Percentiles rank a stretch among this genome's conserved stretches.
Evolutionary conservation across 177 flowering plant genomes (phyloP).

Genomic region (Vitis hybrid): DNA sequence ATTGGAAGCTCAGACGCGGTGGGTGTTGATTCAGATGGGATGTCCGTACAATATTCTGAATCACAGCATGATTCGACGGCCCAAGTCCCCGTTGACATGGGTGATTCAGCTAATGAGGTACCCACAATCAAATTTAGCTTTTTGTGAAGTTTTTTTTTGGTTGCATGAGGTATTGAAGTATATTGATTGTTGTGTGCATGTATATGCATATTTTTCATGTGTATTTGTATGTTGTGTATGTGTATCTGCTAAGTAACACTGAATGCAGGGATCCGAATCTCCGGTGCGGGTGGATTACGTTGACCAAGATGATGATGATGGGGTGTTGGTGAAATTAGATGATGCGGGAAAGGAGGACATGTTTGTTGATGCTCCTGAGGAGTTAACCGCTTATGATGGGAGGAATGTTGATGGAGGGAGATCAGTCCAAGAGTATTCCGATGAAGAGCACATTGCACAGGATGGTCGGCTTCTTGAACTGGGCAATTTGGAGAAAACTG

Average conservation of each 20-base stretch:
- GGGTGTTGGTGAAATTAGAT: conserved; percentile 19
- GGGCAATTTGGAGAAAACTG: conserved; percentile 42
- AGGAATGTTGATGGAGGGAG: not conserved
- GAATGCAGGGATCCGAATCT: conserved; percentile 29
- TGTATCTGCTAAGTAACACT: conserved; percentile 7
- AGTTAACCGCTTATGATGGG: conserved; percentile 31
- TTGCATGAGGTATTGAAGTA: too few relatives aligned
- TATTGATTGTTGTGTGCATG: too few relatives aligned
- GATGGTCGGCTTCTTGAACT: conserved; percentile 19
- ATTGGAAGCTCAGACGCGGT: too few relatives aligned
- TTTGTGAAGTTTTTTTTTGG: too few relatives aligned
- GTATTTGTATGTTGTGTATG: not conserved
- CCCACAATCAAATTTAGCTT: too few relatives aligned
- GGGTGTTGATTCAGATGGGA: too few relatives aligned
- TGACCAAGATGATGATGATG: conserved; percentile 18
- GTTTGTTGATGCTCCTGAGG: conserved; percentile 86
- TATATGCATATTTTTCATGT: too few relatives aligned
- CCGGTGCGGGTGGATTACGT: conserved; percentile 19
- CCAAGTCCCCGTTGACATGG: too few relatives aligned
- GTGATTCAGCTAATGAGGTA: too few relatives aligned
- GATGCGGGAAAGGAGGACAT: conserved; percentile 75
- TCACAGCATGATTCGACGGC: too few relatives aligned
- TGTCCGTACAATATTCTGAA: too few relatives aligned
- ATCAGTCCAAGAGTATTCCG: conserved; percentile 18
- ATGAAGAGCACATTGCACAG: conserved; percentile 21